A percentile compares a stretch with the other conserved stretches of the same genome.
Conservation (phyloP, 257 asterid genomes). For the Petrea volubilis region DNA sequence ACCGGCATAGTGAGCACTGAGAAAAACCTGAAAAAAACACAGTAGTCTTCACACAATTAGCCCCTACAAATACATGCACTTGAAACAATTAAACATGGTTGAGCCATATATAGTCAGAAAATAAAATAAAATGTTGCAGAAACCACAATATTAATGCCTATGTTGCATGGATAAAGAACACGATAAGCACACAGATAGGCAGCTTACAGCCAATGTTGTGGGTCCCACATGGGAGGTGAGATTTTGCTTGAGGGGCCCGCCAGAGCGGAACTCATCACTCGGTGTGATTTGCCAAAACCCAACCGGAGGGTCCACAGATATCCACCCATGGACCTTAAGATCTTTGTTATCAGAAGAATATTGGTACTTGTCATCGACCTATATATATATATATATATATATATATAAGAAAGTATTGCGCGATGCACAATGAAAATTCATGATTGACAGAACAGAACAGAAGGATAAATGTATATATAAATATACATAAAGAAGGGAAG, state of each 20-base stretch:
- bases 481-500: too few species aligned
- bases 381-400: too few species aligned
- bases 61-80: neutral
- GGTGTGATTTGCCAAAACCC: constrained; percentile 95
- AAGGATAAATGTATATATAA: too few species aligned
- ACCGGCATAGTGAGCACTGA: constrained; percentile 72
- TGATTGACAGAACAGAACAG: neutral
- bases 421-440: neutral
- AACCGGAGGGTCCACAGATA: constrained; percentile 59
- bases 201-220: constrained; percentile 66
- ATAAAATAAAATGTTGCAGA: neutral
- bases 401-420: neutral
- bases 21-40: constrained; percentile 47
- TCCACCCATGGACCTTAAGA: constrained; percentile 77
- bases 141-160: neutral
- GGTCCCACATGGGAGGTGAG: constrained; percentile 96
- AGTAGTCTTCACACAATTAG: neutral
- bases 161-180: neutral
- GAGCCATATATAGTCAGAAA: neutral
- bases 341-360: constrained; percentile 85
- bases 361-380: constrained; percentile 92
- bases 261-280: constrained; percentile 80
- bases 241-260: constrained; percentile 89
- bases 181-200: neutral
- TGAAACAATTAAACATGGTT: neutral